Evolutionary conservation across 495 filamentous ascomycete genomes (phyloP), one percentile per base, ranked within the genome.

Genomic region (Penicillium steckii): DNA sequence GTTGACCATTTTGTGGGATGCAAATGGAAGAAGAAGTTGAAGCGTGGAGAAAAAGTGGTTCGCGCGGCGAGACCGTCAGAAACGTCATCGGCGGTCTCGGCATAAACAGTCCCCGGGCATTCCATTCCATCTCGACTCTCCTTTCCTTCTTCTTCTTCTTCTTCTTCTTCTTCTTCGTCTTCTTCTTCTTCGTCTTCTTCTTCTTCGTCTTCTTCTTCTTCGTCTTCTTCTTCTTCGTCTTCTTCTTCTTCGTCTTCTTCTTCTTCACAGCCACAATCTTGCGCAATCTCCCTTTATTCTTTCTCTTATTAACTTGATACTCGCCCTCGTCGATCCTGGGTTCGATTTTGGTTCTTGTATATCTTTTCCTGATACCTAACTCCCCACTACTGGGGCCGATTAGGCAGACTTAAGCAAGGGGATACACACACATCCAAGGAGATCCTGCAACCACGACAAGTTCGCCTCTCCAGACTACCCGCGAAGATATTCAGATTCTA

Each of bases 11-110:
- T 33, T 59, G 21, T 8, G 23, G 15, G 26, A 48, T 26, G 52
- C 22, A 21, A 23, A n/a, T 23, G 18, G 21, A 22, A 23, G 19
- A 51, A 17, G 21, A 48, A 49, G 19, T 27, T 26, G 41, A 30
- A 29, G 43, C 48, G 46, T 38, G 52, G 57, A 63, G 50, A 50
- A 44, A 61, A 52, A 56, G 50, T 44, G 38, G 33, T 46, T 52
- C 50, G 43, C 29, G 35, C 50, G 30, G 41, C 50, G 12, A 52
- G 41, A 51, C 41, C 46, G 33, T 53, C 48, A 57, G 55, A 55
- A 59, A 70, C 65, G 65, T 68, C 65, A 70, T 72, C 59, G 52
- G 54, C n/a, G n/a, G n/a, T n/a, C n/a, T n/a, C n/a, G 26, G 18
- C 32, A 62, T 56, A 57, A 65, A 58, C 63, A 59, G 52, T n/a